Evolutionary conservation across 2,329 filamentous ascomycete genomes (phyloP), one percentile per base, ranked within the genome.

Genomic region (Blastomyces emzantsi): DNA sequence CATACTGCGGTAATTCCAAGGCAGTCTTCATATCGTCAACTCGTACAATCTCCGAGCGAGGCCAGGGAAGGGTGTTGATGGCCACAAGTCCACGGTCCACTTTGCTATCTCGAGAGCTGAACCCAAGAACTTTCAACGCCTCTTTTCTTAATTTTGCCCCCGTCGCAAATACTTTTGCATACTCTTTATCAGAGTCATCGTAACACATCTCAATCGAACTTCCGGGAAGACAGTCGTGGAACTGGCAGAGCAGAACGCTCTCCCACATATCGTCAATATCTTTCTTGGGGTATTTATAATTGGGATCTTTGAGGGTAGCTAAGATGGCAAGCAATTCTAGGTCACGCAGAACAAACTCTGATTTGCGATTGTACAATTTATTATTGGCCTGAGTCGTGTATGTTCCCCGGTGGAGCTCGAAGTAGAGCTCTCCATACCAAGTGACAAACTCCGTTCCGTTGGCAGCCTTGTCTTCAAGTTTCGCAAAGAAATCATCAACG

Each of bases 161-260:
- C 1, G 85, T 91, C 67, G 87, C 80, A 73, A 96, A 96, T 2
- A 96, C 85, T 69, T 90, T 81, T 1, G 85, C 88, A 73, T 99
- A 99, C 7, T 96, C 82, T 82, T 92, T 84, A 73, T 96, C 89
- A 2, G 92, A 96, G 73, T 99, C 94, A 74, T 96, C 90, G 71
- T 97, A 97, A 75, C 92, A 96, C 92, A 97, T 97, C 75, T 95
- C 92, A 70, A 99, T 97, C 43, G 87, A 90, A 73, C 91, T 97
- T 63, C 94, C 94, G 0, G 94, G 94, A 61, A 99, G 82, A 73
- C 94, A 97, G 73, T 99, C 94, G 68, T 99, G 94, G 81, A 99
- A 99, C 72, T 99, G 94, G 69, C 93, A 97, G 33, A 97, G 84
- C 30, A 97, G 82, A 2, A 93, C 88, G 63, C 84, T 83, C 79